These are phyloP conservation scores for Cyberlindnera xylosilytica DNA, from an alignment of 805 yeast genomes.

Conservation along the genomic window DNA sequence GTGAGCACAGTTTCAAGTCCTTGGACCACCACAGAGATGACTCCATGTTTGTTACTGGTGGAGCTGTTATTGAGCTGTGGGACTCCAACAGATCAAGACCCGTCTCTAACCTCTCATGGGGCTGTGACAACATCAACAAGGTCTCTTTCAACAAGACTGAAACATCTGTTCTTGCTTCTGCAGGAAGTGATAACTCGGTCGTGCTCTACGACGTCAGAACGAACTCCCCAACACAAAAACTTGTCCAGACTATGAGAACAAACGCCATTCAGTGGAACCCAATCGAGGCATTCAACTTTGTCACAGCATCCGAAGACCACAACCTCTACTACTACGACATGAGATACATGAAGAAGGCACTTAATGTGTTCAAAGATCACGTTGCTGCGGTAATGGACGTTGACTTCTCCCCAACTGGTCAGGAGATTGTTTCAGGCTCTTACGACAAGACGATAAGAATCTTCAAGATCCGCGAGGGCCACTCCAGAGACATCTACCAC, in stretches of 20 bases:
- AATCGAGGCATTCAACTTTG: constrained; percentile 93
- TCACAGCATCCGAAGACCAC: constrained; percentile 91
- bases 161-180: constrained; percentile 81
- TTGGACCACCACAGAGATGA: constrained; percentile 83
- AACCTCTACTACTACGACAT: constrained; percentile 94
- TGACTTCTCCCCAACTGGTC: constrained; percentile 96
- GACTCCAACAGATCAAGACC: constrained; percentile 79
- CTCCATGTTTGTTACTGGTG: constrained; percentile 83
- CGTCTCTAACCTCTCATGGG: constrained; percentile 83
- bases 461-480: constrained; percentile 74
- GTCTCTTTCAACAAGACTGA: constrained; percentile 90
- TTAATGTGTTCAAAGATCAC: constrained; percentile 90
- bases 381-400: constrained; percentile 93
- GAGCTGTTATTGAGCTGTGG: constrained; percentile 90
- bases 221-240: constrained; percentile 87
- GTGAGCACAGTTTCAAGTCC: constrained; percentile 80
- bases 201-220: constrained; percentile 90
- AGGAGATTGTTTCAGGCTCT: constrained; percentile 91
- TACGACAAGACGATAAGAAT: constrained; percentile 92
- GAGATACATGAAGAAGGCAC: constrained; percentile 81
- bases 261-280: constrained; percentile 96
- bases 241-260: constrained; percentile 76
- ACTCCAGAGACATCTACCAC: constrained; percentile 91
- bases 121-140: constrained; percentile 82
- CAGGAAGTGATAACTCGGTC: constrained; percentile 83